phyloP scores from a whole-genome alignment of 495 filamentous ascomycete genomes.

The Podospora pseudoanserina region DNA sequence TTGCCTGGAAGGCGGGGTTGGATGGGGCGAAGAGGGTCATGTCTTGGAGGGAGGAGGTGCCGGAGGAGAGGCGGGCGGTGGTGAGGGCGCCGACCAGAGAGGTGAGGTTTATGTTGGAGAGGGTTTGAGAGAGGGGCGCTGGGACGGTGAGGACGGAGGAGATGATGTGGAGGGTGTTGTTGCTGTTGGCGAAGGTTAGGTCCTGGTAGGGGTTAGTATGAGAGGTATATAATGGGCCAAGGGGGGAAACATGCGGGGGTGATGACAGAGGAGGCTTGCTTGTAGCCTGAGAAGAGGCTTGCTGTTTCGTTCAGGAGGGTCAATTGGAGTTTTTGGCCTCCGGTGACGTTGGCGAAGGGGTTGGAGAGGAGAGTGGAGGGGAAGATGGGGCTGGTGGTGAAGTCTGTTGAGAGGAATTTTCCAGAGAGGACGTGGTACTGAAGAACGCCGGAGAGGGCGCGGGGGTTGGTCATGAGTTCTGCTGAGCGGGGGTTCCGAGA shows the following conservation, averaged over 20 bases:
- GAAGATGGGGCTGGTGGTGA: constrained; percentile 44
- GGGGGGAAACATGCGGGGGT: constrained; percentile 19
- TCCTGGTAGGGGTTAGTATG: constrained; percentile 15
- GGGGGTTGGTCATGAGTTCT: constrained; percentile 35
- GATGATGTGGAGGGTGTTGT: constrained; percentile 64
- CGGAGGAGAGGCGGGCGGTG: constrained; percentile 40
- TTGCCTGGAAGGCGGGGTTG: constrained; percentile 27
- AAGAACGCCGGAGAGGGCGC: constrained; percentile 44
- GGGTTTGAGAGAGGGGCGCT: constrained; percentile 17
- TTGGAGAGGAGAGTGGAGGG: constrained; percentile 46
- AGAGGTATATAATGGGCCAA: not conserved
- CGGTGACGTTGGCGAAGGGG: constrained; percentile 45
- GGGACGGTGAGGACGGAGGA: constrained; percentile 58
- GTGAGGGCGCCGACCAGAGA: constrained; percentile 56
- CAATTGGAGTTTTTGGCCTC: constrained; percentile 35
- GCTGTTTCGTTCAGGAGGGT: constrained; percentile 21
- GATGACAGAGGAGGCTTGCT: constrained; percentile 21
- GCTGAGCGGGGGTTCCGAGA: constrained; percentile 32
- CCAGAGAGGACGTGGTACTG: constrained; percentile 59
- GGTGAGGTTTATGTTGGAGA: constrained; percentile 44
- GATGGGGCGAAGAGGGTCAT: constrained; percentile 60
- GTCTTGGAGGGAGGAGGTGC: constrained; percentile 42
- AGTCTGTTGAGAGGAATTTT: constrained; percentile 36
- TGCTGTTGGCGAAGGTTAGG: constrained; percentile 37
- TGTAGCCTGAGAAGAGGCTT: constrained; percentile 25